Percentiles rank a stretch among this genome's conserved stretches.
Conservation (phyloP, 2,329 filamentous ascomycete genomes). For the Botrytis galanthina region DNA sequence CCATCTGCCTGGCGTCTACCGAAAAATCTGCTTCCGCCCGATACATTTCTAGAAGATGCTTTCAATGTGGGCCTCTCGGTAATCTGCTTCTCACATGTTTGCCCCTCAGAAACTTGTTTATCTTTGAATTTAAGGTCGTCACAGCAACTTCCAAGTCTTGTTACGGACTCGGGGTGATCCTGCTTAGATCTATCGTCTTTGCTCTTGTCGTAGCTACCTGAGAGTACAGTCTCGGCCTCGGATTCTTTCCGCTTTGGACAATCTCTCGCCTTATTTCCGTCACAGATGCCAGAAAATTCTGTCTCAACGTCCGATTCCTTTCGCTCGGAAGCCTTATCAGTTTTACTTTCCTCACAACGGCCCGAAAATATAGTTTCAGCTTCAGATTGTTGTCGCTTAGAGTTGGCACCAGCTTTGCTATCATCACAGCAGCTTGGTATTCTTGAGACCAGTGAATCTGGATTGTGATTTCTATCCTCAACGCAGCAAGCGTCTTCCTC, state of each 20-base stretch:
- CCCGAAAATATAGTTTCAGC: neutral
- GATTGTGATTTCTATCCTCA: neutral
- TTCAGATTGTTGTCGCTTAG: constrained; percentile 3
- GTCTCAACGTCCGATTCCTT: neutral
- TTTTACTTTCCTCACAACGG: neutral
- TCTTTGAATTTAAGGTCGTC: neutral
- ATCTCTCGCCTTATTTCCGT: neutral
- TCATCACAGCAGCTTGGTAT: constrained; percentile 19
- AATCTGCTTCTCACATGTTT: neutral
- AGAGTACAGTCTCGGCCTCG: neutral
- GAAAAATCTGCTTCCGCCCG: neutral
- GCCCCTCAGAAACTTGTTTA: neutral
- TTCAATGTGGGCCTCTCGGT: neutral
- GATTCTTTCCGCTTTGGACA: neutral
- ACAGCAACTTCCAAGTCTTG: constrained; percentile 12
- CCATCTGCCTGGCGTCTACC: constrained; percentile 14
- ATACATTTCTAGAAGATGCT: neutral
- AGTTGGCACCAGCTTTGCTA: neutral
- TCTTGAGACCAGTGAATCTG: neutral
- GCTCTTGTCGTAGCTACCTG: neutral
- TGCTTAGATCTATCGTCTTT: neutral
- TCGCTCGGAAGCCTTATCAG: neutral
- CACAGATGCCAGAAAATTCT: neutral
- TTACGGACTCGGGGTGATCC: neutral
- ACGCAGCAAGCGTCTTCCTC: neutral